These are phyloP conservation scores for Oryza glaberrima DNA, from an alignment of 176 grass and related monocot species.

Conservation along the genomic window DNA sequence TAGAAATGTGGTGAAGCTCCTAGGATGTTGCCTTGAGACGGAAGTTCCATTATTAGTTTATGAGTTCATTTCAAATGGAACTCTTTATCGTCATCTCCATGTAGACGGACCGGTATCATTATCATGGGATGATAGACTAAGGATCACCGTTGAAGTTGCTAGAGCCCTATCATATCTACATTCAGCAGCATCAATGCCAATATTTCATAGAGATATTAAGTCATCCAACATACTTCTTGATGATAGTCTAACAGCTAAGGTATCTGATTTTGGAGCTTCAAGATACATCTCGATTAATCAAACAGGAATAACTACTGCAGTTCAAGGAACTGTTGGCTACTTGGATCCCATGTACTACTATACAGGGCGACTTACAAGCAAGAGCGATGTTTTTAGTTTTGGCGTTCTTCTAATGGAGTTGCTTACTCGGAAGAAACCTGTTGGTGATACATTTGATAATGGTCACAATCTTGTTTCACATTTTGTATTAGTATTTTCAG, in stretches of 20 bases:
- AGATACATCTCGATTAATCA: background rate
- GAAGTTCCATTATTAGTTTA: background rate
- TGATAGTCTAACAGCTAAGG: background rate
- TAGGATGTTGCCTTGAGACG: background rate
- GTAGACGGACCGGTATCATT: background rate
- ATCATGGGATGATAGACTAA: background rate
- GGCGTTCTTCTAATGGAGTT: background rate
- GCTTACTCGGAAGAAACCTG: constrained; percentile 1
- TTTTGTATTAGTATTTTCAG: background rate
- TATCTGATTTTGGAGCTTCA: background rate
- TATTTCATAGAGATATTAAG: too few species aligned
- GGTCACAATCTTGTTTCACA: background rate
- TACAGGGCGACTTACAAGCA: background rate
- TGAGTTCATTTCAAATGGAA: background rate
- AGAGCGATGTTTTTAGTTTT: background rate
- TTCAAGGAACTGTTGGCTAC: background rate
- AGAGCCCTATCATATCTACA: background rate
- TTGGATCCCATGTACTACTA: background rate
- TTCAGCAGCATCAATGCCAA: background rate
- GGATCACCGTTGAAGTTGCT: background rate
- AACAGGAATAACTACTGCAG: background rate
- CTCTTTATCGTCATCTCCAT: background rate
- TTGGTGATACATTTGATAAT: background rate
- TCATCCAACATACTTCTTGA: too few species aligned
- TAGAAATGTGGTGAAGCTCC: background rate